Base-by-base conservation (phyloP, 2,329 filamentous ascomycete genomes). In the Botrytis squamosa region DNA sequence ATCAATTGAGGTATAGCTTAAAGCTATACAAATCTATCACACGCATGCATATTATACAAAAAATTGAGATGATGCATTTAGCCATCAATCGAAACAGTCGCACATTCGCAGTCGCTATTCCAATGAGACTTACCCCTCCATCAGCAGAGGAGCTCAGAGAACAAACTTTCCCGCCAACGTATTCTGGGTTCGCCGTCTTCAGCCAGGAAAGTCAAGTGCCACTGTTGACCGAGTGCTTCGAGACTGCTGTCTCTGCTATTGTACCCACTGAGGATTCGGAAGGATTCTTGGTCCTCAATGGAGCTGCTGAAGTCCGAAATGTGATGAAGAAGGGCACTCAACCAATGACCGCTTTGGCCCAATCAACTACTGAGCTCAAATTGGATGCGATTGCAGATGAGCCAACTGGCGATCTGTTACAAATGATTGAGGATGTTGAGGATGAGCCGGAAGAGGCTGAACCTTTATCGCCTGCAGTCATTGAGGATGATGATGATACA, bases 231-330 rank as follows among this genome's bases (percentile, higher is more conserved):
- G 84, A 89, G 75, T 85, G 84, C 42, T 87, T 88, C 16, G 84
- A 88, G 4, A 85, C 87, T 73, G 83, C 89, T 36, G 88, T 94
- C 18, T 88, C 92, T 36, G 89, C 91, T 20, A 82, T 97, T 1
- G 84, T 93, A 3, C 87, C 93, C 4, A 86, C 89, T 33, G 85
- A 87, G 20, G 86, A 86, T 33, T 88, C 89, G 2, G 90, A 89
- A 64, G 93, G 94, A 7, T 97, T 93, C 81, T 84, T 96, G 57
- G 84, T 91, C 16, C 83, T 97, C 9, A 94, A 97, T 80, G 87
- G 91, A n/a, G 86, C 89, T 0, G 93, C 93, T 22, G 91, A 93
- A 78, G 85, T 97, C 57, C 90, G 89, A 83, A 88, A 87, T 42
- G 80, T 90, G 52, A 85, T 86, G 55, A 88, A 92, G 80, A 88